Base-by-base conservation (phyloP, 371 early-diverging fungal species). In the Syncephalastrum racemosum region DNA sequence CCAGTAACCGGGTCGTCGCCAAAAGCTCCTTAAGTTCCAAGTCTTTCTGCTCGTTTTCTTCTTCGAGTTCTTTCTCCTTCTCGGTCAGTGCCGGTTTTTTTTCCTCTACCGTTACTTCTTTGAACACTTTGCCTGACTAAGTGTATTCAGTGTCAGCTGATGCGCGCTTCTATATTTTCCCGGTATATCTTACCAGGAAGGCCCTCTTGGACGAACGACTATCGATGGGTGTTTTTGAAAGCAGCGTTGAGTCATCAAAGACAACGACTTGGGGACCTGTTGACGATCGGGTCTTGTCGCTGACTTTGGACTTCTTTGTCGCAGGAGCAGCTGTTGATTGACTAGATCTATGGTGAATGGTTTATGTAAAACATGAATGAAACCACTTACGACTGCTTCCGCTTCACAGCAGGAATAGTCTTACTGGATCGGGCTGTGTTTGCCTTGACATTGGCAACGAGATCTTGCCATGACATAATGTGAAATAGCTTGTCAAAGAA, bases 221-320 rank as follows among this genome's bases (percentile, higher is more conserved):
- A 63, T 40, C 3, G 50, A 36, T 4, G 67, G 53, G 18, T 70
- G 67, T 23, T 63, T 71, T 23, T 59, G 50, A 47, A 71, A 62
- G 1, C 36, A 31, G 36, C 2, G 57, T 47, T 10, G 69, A 70
- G 10, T 62, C 68, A 54, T 70, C 73, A 46, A 78, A 78, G 3
- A 78, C 79, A 55, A 73, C 69, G 6, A 78, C 71, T 41, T 60
- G 50, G 19, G 75, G 79, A 2, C 61, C 78, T 4, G 25, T 41
- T 10, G 58, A 31, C 2, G 36, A 31, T 31, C 36, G 36, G 36
- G 36, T 31, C 36, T 31, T 31, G 36, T 31, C 36, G 10, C 36
- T 31, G 36, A 31, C 36, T 31, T 31, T 31, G 36, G 36, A 31
- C 36, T 31, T 31, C 10, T 31, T 31, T 10, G 36, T 12, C 36